Evolutionary conservation across 73 alveolate genomes (phyloP), one percentile per base, ranked within the genome.

Genomic region (Breviolum minutum): DNA sequence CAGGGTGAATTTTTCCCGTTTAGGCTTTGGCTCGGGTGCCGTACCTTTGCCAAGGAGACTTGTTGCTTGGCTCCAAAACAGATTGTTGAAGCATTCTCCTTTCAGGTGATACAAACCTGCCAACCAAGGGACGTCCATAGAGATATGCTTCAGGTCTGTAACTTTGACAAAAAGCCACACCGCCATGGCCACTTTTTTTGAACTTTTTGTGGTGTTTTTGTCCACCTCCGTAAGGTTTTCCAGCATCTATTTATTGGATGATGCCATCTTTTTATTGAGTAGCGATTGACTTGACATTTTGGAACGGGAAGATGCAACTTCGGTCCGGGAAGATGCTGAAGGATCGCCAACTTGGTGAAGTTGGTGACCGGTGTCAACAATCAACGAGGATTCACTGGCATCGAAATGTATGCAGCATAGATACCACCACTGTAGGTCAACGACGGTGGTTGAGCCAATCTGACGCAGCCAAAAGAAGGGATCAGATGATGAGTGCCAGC

Each of bases 1-100:
- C 54, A 2, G 54, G 54, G 54, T 40, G 54, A 40, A 2, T 40
- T 40, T 40, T 40, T 40, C 24, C 3, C 8, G 24, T 2, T 17
- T 0, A 84, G 94, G 95, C 95, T 29, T 5, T 88, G 85, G 70
- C 95, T 5, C 84, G 95, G n/a, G 95, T 88, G 71, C 95, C 95
- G n/a, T 88, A 88, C 62, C 95, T 88, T 7, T 88, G 95, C 95
- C 19, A 66, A 54, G 95, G 95, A 9, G 95, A 88, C 69, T 71
- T 88, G 95, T 26, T 13, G 30, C 95, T 88, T 16, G 83, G 85
- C 92, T n/a, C 30, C 24, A 16, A 16, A 16, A 8, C 8, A 12
- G 30, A n/a, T 77, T 22, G 77, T 14, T 17, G 54, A 40, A 40
- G 0, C 54, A 40, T 40, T 40, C 3, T 40, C 54, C 54, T 40